Base-by-base conservation (phyloP, 768 basidiomycete genomes). In the Mycena vitilis region DNA sequence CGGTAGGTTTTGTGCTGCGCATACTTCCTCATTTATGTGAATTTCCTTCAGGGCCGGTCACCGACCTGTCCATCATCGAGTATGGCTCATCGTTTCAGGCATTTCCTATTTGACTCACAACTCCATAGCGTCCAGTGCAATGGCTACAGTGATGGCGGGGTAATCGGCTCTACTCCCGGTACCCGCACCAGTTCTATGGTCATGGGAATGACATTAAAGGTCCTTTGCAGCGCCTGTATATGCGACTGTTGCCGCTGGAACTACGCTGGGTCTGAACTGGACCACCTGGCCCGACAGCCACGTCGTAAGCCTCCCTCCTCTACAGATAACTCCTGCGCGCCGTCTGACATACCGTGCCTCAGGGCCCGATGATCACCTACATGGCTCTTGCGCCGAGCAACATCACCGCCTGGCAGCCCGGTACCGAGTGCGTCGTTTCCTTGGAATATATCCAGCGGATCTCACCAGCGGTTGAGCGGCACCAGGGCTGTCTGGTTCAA, bases 401-500 rank as follows among this genome's bases (percentile, higher is more conserved):
- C 66, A 81, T 85, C 65, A 84, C 82, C 1, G 72, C 77, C 54
- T 84, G 84, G 84, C 71, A 71, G 37, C 84, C 83, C 4, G 80
- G 81, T n/a, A 82, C 73, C 25, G 71, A 74, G 84, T 85, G 63
- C 65, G 79, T 67, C 16, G 22, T 22, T 25, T 53, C 30, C 6
- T 18, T 30, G 7, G 11, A 2, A 11, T 4, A 40, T 30, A 30
- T 30, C 30, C 45, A 15, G 44, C 44, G 44, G 20, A 49, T 62
- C 12, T 38, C n/a, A 18, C n/a, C n/a, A 23, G 10, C 42, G 44
- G 49, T 37, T 44, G 49, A 52, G 30, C 37, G 23, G 53, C 22
- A n/a, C 22, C 42, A 47, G 84, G 25, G 81, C 82, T 18, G 84
- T 86, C 6, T 86, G 85, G 86, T 86, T 85, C 82, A 86, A 86